A percentile compares a stretch with the other conserved stretches of the same genome.
Conservation (phyloP, 371 early-diverging fungal genomes). For the Mucor racemosus region DNA sequence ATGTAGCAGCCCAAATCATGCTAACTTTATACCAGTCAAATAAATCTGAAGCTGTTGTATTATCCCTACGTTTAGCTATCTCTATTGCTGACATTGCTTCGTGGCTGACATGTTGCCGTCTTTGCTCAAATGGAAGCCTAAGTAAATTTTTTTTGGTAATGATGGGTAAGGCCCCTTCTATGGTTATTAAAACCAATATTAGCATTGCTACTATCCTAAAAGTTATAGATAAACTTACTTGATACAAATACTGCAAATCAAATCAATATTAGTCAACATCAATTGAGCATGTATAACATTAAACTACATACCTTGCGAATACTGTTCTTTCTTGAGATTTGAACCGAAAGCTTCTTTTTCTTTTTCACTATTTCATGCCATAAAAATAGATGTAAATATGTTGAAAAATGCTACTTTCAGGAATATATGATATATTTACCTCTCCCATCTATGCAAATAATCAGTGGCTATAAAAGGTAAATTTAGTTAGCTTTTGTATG, state of each 20-base stretch:
- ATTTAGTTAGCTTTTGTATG: neutral
- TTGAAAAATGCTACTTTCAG: too few relatives aligned
- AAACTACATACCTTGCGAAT: neutral
- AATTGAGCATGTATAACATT: too few relatives aligned
- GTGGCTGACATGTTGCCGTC: neutral
- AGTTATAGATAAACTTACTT: neutral
- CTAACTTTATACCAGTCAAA: neutral
- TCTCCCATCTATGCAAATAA: neutral
- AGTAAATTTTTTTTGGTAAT: neutral
- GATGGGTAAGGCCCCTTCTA: neutral
- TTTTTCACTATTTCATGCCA: too few relatives aligned
- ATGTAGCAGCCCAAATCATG: neutral
- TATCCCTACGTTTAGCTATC: neutral
- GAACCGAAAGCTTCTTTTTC: too few relatives aligned
- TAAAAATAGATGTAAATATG: too few relatives aligned
- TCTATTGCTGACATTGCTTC: neutral
- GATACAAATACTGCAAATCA: neutral
- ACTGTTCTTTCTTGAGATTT: too few relatives aligned
- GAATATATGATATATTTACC: neutral
- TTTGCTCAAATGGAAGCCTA: neutral
- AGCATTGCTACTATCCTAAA: too few relatives aligned
- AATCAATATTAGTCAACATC: neutral
- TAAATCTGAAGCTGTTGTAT: neutral
- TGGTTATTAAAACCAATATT: too few relatives aligned
- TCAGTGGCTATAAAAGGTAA: neutral